Evolutionary conservation across 2,329 filamentous ascomycete genomes (phyloP), one percentile per base, ranked within the genome.

Genomic region (Raffaelea arxii): DNA sequence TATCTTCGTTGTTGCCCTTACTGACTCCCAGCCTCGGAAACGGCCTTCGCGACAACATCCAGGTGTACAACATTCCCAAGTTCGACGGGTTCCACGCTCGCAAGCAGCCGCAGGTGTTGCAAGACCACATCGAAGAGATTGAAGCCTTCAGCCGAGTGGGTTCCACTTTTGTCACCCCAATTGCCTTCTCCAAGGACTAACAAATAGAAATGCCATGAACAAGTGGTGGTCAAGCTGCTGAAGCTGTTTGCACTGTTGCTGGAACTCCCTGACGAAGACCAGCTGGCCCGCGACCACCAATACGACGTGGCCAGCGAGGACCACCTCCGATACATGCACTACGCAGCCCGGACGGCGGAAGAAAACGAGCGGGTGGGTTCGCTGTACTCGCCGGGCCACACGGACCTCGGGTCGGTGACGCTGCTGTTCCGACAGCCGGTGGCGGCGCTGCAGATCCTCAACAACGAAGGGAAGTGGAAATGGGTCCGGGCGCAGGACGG

Each of bases 1-100:
- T n/a, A n/a, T n/a, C n/a, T n/a, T n/a, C n/a, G n/a, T 2, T 23
- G n/a, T n/a, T n/a, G n/a, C n/a, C n/a, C n/a, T n/a, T n/a, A n/a
- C n/a, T n/a, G n/a, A n/a, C n/a, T 32, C 27, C 2, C 36, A 46
- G 47, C 12, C 47, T 55, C 12, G 52, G 49, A 30, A 54, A 54
- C 2, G 65, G 68, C 3, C 59, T 69, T 46, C 63, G 55, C 18
- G 76, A 80, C 53, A 79, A 78, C 49, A 65, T 77, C 25, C 71
- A 80, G 53, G 71, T 80, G 1, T 80, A 74, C 63, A 79, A 80
- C 54, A 70, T 79, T 7, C 72, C 74, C 44, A 80, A 80, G 51
- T 79, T 77, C 51, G 68, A 67, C n/a, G 59, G 62, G 6, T 36
- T 36, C 47, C 68, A 71, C 53, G 55, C 16, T 12, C 32, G 32